Base-by-base conservation (phyloP, 345 rosid species). In the Eucalyptus guilfoylei region DNA sequence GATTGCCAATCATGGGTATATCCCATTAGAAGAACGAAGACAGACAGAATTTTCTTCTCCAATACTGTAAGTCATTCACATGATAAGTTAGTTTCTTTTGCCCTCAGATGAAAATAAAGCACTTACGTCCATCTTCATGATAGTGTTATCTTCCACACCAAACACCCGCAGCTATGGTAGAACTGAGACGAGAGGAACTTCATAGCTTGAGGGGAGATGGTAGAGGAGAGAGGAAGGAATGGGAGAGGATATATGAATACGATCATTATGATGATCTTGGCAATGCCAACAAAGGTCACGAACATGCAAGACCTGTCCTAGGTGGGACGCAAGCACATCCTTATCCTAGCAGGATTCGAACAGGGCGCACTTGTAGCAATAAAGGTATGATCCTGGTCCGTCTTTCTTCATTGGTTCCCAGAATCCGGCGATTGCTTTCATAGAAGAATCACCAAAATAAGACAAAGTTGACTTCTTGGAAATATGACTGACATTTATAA, bases 1-100 rank as follows among this genome's bases (percentile, higher is more conserved):
- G 92, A 92, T 72, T 95, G 96, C 91, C 90, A 90, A 23, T 94
- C 97, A 32, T 95, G 96, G 96, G 92, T 95, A 9, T 94, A 95
- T 88, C 97, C 97, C 0, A 14, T 91, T 88, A 69, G 91, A 47
- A 89, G 69, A 55, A 94, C 96, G 24, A 80, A 87, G 89, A 81
- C 90, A 54, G 88, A 45, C 49, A 91, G 95, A 28, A 58, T 95
- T 89, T 95, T 95, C 93, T 95, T 95, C 93, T 89, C 94, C 72
- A 93, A 90, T 89, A 76, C 85, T 15, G 97, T 92, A 92, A 88
- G 94, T 88, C 50, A 24, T 30, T 30, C 88, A 48, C 28, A 76
- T 40, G 47, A 40, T 37, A 40, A 21, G 47, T 40, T 21, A 40
- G 47, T 42, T 85, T 69, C 88, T 47, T 76, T 76, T 76, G 83